A percentile compares a stretch with the other conserved stretches of the same genome.
Evolutionary conservation across 2,329 filamentous ascomycete species (phyloP).

Genomic region (Ceratocystis ficicola): DNA sequence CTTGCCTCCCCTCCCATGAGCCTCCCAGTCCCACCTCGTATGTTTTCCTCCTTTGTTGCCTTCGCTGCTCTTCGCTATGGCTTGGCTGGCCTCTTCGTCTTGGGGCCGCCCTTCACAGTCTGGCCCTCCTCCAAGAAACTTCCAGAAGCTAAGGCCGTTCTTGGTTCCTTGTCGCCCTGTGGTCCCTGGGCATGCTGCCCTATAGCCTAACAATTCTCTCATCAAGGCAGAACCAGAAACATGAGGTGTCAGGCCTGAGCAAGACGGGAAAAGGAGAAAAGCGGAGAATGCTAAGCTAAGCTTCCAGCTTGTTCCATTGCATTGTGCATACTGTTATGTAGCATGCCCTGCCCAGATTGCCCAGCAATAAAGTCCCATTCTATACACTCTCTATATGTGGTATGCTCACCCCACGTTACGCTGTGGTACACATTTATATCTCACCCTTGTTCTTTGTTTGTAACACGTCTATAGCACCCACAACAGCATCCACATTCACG

Average conservation of each 20-base stretch:
- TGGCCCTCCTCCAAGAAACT: background rate
- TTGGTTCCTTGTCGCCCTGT: background rate
- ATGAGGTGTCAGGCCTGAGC: background rate
- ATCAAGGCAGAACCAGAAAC: no score
- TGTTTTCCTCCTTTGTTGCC: background rate
- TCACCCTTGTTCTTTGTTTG: no score
- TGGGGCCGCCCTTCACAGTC: background rate
- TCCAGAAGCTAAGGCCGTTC: constrained; percentile 11
- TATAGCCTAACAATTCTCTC: constrained; percentile 7
- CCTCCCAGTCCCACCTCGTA: background rate
- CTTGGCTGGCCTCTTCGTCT: background rate
- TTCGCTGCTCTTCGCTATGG: background rate
- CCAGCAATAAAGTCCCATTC: no score
- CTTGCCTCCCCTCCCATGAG: background rate
- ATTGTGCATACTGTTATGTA: no score
- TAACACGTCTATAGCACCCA: no score
- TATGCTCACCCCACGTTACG: no score
- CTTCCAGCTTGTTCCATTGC: no score
- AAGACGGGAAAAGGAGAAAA: background rate
- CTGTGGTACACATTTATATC: no score
- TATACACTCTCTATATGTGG: no score
- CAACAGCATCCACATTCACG: no score
- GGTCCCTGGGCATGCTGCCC: background rate
- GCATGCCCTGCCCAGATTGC: no score
- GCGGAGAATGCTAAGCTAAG: background rate